Evolutionary conservation across 805 yeast species (phyloP).

Genomic region (Wickerhamomyces silvicola): DNA sequence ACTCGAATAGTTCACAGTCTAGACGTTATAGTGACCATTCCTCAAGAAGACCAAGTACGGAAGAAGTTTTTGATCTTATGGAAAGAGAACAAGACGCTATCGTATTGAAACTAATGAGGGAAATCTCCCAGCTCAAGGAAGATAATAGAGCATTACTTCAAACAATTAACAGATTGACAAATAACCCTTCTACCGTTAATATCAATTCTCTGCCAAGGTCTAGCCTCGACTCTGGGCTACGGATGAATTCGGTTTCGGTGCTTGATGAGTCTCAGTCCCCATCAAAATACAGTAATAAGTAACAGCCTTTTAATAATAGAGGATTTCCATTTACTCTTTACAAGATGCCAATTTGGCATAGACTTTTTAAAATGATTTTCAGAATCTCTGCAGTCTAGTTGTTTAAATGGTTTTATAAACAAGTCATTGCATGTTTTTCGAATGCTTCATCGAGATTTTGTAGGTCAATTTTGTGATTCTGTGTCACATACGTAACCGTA

Average conservation of each 20-base stretch:
- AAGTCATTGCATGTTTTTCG: no score
- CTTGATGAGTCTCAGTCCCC: not conserved
- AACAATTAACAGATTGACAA: constrained; percentile 16
- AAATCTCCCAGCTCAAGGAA: constrained; percentile 46
- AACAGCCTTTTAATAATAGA: no score
- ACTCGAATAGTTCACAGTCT: constrained; percentile 4
- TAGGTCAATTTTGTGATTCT: no score
- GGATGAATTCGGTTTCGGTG: no score
- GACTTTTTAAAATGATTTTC: no score
- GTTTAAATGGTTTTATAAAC: no score
- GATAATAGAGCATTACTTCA: constrained; percentile 38
- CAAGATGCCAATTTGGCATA: no score
- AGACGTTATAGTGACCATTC: constrained; percentile 17
- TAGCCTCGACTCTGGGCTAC: constrained; percentile 9
- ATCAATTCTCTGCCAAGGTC: constrained; percentile 6
- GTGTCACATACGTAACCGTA: no score
- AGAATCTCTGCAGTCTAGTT: no score
- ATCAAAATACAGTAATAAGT: no score
- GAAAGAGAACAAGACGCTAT: constrained; percentile 75
- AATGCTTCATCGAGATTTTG: no score
- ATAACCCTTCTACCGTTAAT: constrained; percentile 2
- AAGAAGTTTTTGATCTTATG: constrained; percentile 51
- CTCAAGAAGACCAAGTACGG: constrained; percentile 28
- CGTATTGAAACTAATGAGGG: constrained; percentile 59
- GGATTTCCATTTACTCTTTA: no score